These are phyloP conservation scores for Monilinia vaccinii-corymbosi DNA, from an alignment of 2,329 filamentous ascomycete genomes.

Conservation along the genomic window DNA sequence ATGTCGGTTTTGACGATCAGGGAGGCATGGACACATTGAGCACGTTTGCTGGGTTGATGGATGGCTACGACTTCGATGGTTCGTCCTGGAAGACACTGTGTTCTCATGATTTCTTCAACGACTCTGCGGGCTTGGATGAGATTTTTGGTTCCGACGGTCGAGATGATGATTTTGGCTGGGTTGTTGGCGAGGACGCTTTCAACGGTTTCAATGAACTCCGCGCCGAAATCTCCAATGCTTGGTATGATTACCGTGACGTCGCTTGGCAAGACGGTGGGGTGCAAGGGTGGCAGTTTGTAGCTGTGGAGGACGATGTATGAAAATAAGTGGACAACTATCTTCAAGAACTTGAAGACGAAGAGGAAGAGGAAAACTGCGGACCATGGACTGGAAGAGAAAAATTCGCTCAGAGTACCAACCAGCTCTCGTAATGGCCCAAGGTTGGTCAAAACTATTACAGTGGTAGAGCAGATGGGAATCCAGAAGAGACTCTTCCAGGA, in stretches of 20 bases:
- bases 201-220: conserved; percentile 12
- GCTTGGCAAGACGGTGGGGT: conserved; percentile 7
- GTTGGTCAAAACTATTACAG: not conserved
- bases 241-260: conserved; percentile 23
- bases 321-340: conserved; percentile 16
- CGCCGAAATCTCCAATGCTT: conserved; percentile 14
- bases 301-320: conserved; percentile 12
- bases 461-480: not conserved
- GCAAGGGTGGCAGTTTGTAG: not conserved
- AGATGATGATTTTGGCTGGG: conserved; percentile 16
- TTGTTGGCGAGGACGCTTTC: conserved; percentile 10
- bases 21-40: conserved; percentile 14
- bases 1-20: conserved; percentile 13
- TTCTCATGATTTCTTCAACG: not conserved
- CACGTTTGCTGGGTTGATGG: conserved; percentile 13
- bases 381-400: not conserved
- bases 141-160: conserved; percentile 13
- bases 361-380: conserved; percentile 11
- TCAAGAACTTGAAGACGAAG: conserved; percentile 17
- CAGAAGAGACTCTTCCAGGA: not conserved
- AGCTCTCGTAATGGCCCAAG: not conserved
- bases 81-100: not conserved
- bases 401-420: not conserved
- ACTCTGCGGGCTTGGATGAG: not conserved
- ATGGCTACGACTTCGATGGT: conserved; percentile 3